Conservation (phyloP, 2,329 filamentous ascomycete genomes). For the Fusarium compactum region DNA sequence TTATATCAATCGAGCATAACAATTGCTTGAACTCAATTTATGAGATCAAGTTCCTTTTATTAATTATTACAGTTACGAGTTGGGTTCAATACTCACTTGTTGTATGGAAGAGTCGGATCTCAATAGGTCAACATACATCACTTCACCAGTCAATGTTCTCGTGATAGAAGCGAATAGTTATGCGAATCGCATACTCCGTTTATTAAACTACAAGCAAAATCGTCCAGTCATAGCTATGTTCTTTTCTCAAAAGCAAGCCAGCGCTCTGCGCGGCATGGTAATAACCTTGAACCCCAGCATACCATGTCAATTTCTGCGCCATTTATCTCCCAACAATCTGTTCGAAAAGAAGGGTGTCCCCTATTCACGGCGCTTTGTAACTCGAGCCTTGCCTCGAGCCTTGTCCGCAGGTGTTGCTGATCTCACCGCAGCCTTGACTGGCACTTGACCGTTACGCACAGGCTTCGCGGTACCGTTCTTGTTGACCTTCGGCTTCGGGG, state of each 20-base stretch:
- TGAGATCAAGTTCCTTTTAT: not conserved
- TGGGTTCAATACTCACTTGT: not conserved
- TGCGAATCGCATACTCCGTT: not conserved
- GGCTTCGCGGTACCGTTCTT: not conserved
- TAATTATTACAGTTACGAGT: not conserved
- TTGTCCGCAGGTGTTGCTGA: not conserved
- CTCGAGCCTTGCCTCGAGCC: conserved; percentile 10
- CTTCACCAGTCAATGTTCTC: no score
- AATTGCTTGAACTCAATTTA: no score
- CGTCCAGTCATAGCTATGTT: conserved; percentile 12
- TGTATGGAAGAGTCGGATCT: not conserved
- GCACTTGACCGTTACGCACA: not conserved
- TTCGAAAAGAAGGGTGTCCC: not conserved
- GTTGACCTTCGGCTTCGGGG: not conserved
- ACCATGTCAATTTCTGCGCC: not conserved
- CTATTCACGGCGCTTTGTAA: not conserved
- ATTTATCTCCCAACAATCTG: not conserved
- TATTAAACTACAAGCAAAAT: conserved; percentile 19
- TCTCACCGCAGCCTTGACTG: not conserved
- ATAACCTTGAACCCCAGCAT: not conserved
- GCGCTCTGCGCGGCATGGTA: not conserved
- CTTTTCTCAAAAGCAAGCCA: not conserved
- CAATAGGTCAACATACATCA: no score
- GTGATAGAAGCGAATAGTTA: not conserved
- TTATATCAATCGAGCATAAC: not conserved